These are phyloP conservation scores for Zizania latifolia DNA, from an alignment of 176 grass and related monocot species.

Conservation along the genomic window DNA sequence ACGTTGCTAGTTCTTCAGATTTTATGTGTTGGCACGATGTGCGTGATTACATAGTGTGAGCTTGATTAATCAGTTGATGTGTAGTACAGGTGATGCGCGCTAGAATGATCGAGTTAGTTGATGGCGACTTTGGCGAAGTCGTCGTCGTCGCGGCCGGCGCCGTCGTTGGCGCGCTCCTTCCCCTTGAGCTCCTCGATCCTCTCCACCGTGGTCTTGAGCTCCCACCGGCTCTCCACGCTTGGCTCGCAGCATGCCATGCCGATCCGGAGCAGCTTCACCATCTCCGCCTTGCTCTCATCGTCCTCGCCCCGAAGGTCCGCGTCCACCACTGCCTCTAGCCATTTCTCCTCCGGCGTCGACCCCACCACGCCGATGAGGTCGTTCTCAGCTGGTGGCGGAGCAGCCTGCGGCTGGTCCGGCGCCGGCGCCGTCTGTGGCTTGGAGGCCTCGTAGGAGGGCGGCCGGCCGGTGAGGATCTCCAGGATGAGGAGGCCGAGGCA, in stretches of 20 bases:
- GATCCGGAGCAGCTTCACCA: constrained; percentile 66
- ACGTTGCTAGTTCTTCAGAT: not conserved
- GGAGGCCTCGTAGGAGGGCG: constrained; percentile 17
- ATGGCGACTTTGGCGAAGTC: constrained; percentile 12
- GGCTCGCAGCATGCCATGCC: constrained; percentile 66
- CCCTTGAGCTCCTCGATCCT: constrained; percentile 59
- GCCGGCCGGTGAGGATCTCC: constrained; percentile 50
- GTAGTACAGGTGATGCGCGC: not conserved
- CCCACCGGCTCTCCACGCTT: constrained; percentile 55
- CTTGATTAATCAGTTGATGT: not conserved
- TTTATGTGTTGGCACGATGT: not conserved
- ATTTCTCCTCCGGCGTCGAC: constrained; percentile 40
- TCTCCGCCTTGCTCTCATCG: constrained; percentile 29
- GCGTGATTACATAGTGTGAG: not conserved
- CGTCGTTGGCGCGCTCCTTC: not conserved
- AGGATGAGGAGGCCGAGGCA: constrained; percentile 77
- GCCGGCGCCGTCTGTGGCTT: not conserved
- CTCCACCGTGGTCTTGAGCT: constrained; percentile 52
- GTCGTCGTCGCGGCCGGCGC: constrained; percentile 12
- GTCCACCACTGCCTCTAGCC: constrained; percentile 46
- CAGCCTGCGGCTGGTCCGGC: not conserved
- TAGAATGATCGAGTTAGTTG: not conserved
- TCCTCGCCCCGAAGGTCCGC: constrained; percentile 17
- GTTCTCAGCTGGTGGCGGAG: not conserved
- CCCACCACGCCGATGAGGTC: constrained; percentile 31